Percentiles rank a stretch among this genome's conserved stretches.
Evolutionary conservation across 2,329 filamentous ascomycete species (phyloP).

Genomic region (Phialocephala subalpina): DNA sequence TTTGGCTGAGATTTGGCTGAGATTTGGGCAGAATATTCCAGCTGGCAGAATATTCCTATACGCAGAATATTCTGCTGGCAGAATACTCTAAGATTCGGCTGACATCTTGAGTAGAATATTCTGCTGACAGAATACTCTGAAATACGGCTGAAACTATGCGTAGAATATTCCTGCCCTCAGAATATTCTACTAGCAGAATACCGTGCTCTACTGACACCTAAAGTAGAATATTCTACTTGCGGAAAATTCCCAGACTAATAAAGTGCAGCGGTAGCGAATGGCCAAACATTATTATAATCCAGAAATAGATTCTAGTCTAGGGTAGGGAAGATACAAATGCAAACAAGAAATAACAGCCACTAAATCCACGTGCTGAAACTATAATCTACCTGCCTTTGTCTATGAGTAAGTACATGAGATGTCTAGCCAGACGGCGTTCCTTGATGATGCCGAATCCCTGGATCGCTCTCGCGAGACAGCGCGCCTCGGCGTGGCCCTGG

Average conservation of each 20-base stretch:
- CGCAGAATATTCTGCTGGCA: slow-evolving; percentile 5
- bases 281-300: slow-evolving; percentile 22
- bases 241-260: slow-evolving; percentile 25
- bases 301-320: slow-evolving; percentile 22
- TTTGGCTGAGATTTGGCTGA: no score
- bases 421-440: slow-evolving; percentile 16
- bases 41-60: background rate
- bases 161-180: slow-evolving; percentile 22
- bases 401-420: slow-evolving; percentile 22
- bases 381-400: slow-evolving; percentile 18
- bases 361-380: slow-evolving; percentile 22
- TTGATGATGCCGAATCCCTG: slow-evolving; percentile 22
- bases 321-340: slow-evolving; percentile 20
- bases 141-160: slow-evolving; percentile 10
- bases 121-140: slow-evolving; percentile 13
- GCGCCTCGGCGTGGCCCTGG: slow-evolving; percentile 19
- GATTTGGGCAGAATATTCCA: background rate
- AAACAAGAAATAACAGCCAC: slow-evolving; percentile 20
- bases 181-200: slow-evolving; percentile 24
- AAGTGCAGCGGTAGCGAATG: slow-evolving; percentile 13
- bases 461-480: slow-evolving; percentile 22
- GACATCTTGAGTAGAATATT: slow-evolving; percentile 19
- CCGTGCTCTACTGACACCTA: slow-evolving; percentile 15
- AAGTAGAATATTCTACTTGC: slow-evolving; percentile 21
- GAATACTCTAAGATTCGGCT: slow-evolving; percentile 15